Evolutionary conservation across 1,139 yeast species (phyloP).

Genomic region (Scheffersomyces lignicola): DNA sequence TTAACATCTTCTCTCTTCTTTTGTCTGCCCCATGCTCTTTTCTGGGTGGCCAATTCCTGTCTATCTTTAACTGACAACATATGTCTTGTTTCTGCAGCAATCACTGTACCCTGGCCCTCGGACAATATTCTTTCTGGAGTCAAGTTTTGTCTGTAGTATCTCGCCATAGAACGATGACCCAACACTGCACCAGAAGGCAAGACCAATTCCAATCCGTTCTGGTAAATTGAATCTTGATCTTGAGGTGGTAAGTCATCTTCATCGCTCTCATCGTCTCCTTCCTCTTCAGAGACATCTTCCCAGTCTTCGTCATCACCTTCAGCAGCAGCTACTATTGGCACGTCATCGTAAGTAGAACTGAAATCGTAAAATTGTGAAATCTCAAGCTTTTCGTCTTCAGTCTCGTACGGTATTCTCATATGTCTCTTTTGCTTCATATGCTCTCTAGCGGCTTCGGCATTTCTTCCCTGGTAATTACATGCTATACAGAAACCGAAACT

Average conservation of each 20-base stretch:
- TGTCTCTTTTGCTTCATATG: constrained; percentile 88
- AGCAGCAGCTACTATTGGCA: constrained; percentile 16
- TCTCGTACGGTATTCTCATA: constrained; percentile 85
- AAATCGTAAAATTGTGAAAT: constrained; percentile 87
- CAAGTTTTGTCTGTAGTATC: constrained; percentile 81
- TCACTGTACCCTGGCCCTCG: constrained; percentile 92
- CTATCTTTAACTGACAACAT: constrained; percentile 55
- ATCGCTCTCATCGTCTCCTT: constrained; percentile 27
- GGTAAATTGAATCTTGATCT: constrained; percentile 35
- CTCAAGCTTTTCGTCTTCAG: constrained; percentile 76
- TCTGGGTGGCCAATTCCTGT: constrained; percentile 58
- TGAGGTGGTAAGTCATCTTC: constrained; percentile 44
- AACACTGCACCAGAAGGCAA: constrained; percentile 85
- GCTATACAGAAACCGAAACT: constrained; percentile 84
- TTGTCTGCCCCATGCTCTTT: constrained; percentile 76
- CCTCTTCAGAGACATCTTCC: constrained; percentile 15
- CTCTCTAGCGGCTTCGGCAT: constrained; percentile 83
- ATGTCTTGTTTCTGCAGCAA: constrained; percentile 89
- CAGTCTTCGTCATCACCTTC: constrained; percentile 16
- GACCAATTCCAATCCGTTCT: constrained; percentile 72
- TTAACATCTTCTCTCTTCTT: constrained; percentile 65
- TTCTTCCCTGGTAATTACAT: constrained; percentile 81
- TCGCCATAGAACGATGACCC: constrained; percentile 85
- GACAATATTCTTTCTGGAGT: constrained; percentile 71
- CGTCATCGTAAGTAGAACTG: constrained; percentile 55